Percentiles rank a stretch among this genome's conserved stretches.
Evolutionary conservation across 75 land plant species (phyloP).

Genomic region (Gnetum montanum): DNA sequence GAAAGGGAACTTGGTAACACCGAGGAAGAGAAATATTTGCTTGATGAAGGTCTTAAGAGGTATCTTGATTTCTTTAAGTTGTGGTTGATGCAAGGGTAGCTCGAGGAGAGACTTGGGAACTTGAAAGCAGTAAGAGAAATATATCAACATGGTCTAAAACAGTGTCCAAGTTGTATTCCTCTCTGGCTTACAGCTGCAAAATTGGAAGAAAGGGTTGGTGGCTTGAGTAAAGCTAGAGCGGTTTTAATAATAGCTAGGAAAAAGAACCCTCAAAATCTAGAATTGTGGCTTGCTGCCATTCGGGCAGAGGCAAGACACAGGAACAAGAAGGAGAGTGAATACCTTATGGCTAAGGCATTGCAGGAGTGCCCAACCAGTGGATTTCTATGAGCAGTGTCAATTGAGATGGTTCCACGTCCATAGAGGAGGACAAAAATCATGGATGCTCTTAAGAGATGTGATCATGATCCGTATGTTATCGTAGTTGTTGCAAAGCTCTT

Average conservation of each 20-base stretch:
- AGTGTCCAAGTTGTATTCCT: slow-evolving; percentile 67
- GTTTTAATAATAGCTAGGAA: slow-evolving; percentile 75
- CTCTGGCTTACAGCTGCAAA: slow-evolving; percentile 85
- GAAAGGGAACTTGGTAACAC: slow-evolving; percentile 84
- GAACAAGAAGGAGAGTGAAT: slow-evolving; percentile 84
- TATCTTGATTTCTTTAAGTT: slow-evolving; percentile 75
- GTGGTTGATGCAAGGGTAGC: slow-evolving; percentile 92
- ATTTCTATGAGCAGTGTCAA: slow-evolving; percentile 76
- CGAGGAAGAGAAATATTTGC: slow-evolving; percentile 56
- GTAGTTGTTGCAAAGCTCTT: slow-evolving; percentile 88
- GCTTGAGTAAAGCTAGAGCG: slow-evolving; percentile 82
- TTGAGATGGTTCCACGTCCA: slow-evolving; percentile 91
- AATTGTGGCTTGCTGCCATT: slow-evolving; percentile 91
- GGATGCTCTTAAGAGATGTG: slow-evolving; percentile 81
- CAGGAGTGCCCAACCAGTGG: slow-evolving; percentile 98
- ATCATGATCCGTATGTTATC: slow-evolving; percentile 88
- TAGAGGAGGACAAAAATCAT: slow-evolving; percentile 73
- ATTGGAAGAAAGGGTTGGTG: slow-evolving; percentile 69
- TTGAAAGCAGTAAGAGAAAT: slow-evolving; percentile 49
- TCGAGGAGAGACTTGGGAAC: slow-evolving; percentile 62
- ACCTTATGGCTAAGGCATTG: slow-evolving; percentile 84
- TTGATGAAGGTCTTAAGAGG: slow-evolving; percentile 66
- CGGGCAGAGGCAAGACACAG: slow-evolving; percentile 80
- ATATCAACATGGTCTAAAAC: slow-evolving; percentile 62
- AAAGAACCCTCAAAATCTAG: slow-evolving; percentile 77